Percentiles rank a stretch among this genome's conserved stretches.
Evolutionary conservation across 2,329 filamentous ascomycete genomes (phyloP).

Genomic region (Claviceps monticola): DNA sequence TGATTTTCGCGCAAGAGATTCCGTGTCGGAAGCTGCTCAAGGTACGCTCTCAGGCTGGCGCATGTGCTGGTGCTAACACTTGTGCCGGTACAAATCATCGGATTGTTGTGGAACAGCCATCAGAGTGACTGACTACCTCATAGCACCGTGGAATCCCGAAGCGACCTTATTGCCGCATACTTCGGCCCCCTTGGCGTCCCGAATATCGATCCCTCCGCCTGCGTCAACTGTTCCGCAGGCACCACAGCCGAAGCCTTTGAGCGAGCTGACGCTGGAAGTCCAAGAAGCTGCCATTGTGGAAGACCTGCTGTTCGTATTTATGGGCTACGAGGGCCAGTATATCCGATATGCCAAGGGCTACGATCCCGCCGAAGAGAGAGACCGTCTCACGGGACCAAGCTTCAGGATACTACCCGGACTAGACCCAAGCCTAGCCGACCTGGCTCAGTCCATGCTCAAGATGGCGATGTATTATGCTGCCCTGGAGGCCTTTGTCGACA

Average conservation of each 20-base stretch:
- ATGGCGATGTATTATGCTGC: slow-evolving; percentile 91
- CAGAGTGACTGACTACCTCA: neutral
- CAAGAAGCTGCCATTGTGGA: slow-evolving; percentile 84
- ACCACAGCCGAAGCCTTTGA: slow-evolving; percentile 55
- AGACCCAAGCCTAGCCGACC: slow-evolving; percentile 80
- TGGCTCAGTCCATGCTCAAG: slow-evolving; percentile 78
- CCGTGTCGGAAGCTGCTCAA: slow-evolving; percentile 33
- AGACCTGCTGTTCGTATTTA: slow-evolving; percentile 86
- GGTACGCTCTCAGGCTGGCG: slow-evolving; percentile 22
- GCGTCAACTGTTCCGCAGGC: slow-evolving; percentile 61
- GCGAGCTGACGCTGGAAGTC: slow-evolving; percentile 58
- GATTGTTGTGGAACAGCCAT: neutral
- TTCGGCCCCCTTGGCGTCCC: slow-evolving; percentile 57
- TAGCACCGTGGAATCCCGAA: slow-evolving; percentile 62
- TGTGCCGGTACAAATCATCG: too few relatives aligned
- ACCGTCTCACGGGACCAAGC: slow-evolving; percentile 66
- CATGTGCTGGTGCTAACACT: neutral
- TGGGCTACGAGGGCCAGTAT: slow-evolving; percentile 98
- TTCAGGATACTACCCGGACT: slow-evolving; percentile 72
- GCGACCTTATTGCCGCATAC: slow-evolving; percentile 57
- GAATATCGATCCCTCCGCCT: slow-evolving; percentile 52
- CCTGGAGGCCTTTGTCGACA: slow-evolving; percentile 83
- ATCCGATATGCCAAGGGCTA: slow-evolving; percentile 76
- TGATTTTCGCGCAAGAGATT: slow-evolving; percentile 31
- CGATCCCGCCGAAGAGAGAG: slow-evolving; percentile 72